Evolutionary conservation across 2,329 filamentous ascomycete species (phyloP), one percentile per base, ranked within the genome.

Genomic region (Fusarium lyarnte): DNA sequence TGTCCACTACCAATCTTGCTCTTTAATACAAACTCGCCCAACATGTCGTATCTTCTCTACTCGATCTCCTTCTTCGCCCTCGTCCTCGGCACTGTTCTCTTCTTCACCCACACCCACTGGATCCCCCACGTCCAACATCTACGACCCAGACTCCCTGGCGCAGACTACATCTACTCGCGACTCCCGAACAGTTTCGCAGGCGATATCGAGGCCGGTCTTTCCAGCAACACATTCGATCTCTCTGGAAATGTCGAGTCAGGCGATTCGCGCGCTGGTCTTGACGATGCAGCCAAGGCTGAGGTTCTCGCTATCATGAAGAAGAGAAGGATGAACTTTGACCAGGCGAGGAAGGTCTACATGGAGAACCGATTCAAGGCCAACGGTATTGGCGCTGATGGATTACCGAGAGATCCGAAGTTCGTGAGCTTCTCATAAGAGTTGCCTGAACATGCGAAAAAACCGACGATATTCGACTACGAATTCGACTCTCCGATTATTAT

Each of bases 301-400:
- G 91, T 99, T 45, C 88, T 94, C 77, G 89, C 88, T 76, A 95
- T 99, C 76, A 99, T 99, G 96, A 95, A 94, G 88, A 91, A 88
- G 80, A 88, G 91, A 72, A 88, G 91, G 65, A 89, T 98, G 72
- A 89, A 87, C 68, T 99, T 99, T 80, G 95, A 99, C 83, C 94
- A 98, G 84, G 96, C 95, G 42, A 88, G 96, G 76, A 88, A 93
- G 77, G 87, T 94, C 49, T 97, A 93, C 80, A 96, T 94, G 83
- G 93, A 98, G 84, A 90, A 93, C 77, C 87, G 91, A 64, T 97
- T 99, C 84, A 90, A 90, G 80, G 94, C 91, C 80, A 94, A 97
- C 78, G 93, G 93, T 57, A 98, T 99, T 80, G 94, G 91, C 3
- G 88, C 93, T 9, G 96, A 99, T 82, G 96, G 96, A 8, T 85